These are phyloP conservation scores for Xerocomus cyaneibrunnescens DNA, from an alignment of 1,284 basidiomycete genomes.

Conservation along the genomic window DNA sequence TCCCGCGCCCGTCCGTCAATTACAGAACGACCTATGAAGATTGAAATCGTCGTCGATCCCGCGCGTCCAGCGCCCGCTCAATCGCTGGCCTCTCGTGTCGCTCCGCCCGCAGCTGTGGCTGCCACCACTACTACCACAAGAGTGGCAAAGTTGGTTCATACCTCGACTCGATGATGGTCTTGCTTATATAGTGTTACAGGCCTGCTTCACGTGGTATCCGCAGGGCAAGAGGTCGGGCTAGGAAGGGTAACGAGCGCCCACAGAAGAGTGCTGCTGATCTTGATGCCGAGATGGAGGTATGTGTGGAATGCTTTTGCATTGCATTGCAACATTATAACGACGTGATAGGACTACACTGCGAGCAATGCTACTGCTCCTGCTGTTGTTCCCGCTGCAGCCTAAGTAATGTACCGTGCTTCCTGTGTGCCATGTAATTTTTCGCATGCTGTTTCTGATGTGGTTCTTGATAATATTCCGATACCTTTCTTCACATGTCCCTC, in stretches of 20 bases:
- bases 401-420: slow-evolving; percentile 5
- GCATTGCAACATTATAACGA: not conserved
- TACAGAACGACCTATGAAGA: slow-evolving; percentile 96
- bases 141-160: slow-evolving; percentile 45
- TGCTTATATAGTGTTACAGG: slow-evolving; percentile 12
- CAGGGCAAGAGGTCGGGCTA: slow-evolving; percentile 52
- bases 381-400: slow-evolving; percentile 36
- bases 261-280: slow-evolving; percentile 71
- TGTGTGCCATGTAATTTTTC: slow-evolving; percentile 13
- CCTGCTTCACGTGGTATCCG: slow-evolving; percentile 47
- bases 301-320: slow-evolving; percentile 6
- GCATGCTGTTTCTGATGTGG: slow-evolving; percentile 10
- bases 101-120: slow-evolving; percentile 48
- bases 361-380: slow-evolving; percentile 46
- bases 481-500: slow-evolving; percentile 16
- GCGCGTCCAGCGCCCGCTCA: slow-evolving; percentile 60
- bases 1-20: slow-evolving; percentile 38
- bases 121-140: slow-evolving; percentile 26
- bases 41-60: slow-evolving; percentile 95
- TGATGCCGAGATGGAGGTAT: slow-evolving; percentile 84
- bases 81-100: slow-evolving; percentile 69
- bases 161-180: slow-evolving; percentile 1
- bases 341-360: slow-evolving; percentile 65
- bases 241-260: slow-evolving; percentile 66
- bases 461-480: slow-evolving; percentile 25